These are phyloP conservation scores for Grosmannia clavigera DNA, from an alignment of 2,329 filamentous ascomycete species.

Conservation along the genomic window DNA sequence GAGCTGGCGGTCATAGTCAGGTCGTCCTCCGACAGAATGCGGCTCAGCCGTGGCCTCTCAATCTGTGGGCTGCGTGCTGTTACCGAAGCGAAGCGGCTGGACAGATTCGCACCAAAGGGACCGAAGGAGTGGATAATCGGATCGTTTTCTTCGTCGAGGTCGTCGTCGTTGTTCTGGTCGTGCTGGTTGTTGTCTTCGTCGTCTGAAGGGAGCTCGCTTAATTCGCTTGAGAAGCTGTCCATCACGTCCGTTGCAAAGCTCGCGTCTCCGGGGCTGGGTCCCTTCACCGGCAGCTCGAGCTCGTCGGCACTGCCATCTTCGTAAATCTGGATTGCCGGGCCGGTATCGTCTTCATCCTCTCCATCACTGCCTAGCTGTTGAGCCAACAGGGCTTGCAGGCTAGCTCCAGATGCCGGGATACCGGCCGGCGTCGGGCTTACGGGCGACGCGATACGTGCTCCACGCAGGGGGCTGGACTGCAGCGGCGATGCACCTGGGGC, in stretches of 20 bases:
- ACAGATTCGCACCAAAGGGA: slow-evolving; percentile 74
- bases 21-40: slow-evolving; percentile 9
- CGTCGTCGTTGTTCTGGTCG: slow-evolving; percentile 62
- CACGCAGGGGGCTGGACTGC: slow-evolving; percentile 48
- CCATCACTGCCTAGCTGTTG: slow-evolving; percentile 15
- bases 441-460: slow-evolving; percentile 56
- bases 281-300: slow-evolving; percentile 26
- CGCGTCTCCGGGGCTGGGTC: slow-evolving; percentile 17
- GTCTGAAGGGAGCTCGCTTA: slow-evolving; percentile 33
- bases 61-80: slow-evolving; percentile 52
- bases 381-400: slow-evolving; percentile 32
- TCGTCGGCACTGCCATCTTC: slow-evolving; percentile 56
- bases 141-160: slow-evolving; percentile 87
- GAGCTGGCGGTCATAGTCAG: slow-evolving; percentile 12
- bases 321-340: slow-evolving; percentile 52
- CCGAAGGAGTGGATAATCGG: slow-evolving; percentile 87
- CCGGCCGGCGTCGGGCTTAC: slow-evolving; percentile 49
- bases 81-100: slow-evolving; percentile 72
- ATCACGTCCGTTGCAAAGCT: slow-evolving; percentile 39
- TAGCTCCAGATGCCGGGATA: slow-evolving; percentile 27
- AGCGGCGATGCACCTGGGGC: slow-evolving; percentile 23
- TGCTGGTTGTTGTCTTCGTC: slow-evolving; percentile 62
- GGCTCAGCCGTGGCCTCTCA: slow-evolving; percentile 7
- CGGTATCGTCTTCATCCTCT: slow-evolving; percentile 19
- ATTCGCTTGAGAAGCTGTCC: slow-evolving; percentile 45